These are phyloP conservation scores for Ilyonectria destructans DNA, from an alignment of 2,329 filamentous ascomycete species.

Conservation along the genomic window DNA sequence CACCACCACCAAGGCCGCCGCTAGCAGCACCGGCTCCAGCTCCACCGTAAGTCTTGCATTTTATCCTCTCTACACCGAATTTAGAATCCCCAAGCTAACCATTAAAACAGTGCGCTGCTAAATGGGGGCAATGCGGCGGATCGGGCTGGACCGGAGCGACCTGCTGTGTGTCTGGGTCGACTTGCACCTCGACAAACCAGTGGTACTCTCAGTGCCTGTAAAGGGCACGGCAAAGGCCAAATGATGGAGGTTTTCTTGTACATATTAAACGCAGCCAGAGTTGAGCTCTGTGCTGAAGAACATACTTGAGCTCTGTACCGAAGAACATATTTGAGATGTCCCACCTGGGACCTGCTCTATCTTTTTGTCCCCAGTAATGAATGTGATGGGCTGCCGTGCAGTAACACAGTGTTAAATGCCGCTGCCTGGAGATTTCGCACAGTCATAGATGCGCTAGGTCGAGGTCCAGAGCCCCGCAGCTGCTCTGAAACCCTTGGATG, in stretches of 20 bases:
- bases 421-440: background rate
- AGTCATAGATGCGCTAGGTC: background rate
- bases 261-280: conserved; percentile 24
- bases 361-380: background rate
- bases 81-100: background rate
- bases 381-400: background rate
- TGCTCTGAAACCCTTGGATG: background rate
- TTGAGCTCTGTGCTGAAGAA: conserved; percentile 24
- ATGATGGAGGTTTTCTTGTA: conserved; percentile 18
- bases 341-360: background rate
- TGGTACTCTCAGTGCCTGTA: conserved; percentile 47
- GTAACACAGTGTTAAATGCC: background rate
- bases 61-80: background rate
- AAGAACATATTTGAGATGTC: conserved; percentile 8
- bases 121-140: conserved; percentile 45
- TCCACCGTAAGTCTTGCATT: conserved; percentile 23
- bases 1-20: conserved; percentile 1
- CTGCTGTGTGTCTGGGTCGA: conserved; percentile 45
- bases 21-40: background rate
- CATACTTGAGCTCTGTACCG: conserved; percentile 20
- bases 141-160: conserved; percentile 45
- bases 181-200: conserved; percentile 42
- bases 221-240: background rate
- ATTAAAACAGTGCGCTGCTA: conserved; percentile 38
- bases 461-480: background rate